Conservation (phyloP, 306 rosid genomes). For the Notholithocarpus densiflorus region DNA sequence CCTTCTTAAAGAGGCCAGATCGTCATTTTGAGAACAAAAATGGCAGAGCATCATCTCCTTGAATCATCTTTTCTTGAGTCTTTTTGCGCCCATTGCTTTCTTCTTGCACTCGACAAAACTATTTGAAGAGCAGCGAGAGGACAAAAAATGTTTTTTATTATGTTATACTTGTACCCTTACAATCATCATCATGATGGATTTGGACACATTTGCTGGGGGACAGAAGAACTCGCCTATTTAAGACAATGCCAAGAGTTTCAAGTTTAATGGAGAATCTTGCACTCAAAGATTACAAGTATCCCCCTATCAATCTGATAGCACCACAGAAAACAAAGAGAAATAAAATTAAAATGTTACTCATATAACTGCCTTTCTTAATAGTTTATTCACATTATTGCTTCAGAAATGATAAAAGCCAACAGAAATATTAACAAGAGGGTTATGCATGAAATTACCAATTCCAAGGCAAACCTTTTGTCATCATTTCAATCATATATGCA, state of each 20-base stretch:
- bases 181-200: neutral
- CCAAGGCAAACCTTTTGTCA: neutral
- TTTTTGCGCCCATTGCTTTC: neutral
- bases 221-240: neutral
- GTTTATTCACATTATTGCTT: neutral
- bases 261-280: neutral
- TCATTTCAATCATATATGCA: too few relatives aligned
- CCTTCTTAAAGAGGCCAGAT: conserved; percentile 15
- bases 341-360: neutral
- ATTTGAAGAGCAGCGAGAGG: neutral
- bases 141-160: too few relatives aligned
- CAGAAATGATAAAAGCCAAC: neutral
- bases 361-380: neutral
- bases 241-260: neutral
- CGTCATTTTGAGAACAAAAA: neutral
- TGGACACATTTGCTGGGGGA: neutral
- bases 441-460: neutral
- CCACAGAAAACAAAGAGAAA: neutral
- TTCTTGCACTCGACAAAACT: neutral
- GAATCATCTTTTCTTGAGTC: neutral
- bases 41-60: neutral
- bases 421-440: neutral
- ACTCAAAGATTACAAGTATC: neutral
- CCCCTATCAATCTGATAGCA: neutral
- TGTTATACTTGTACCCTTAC: neutral